Evolutionary conservation across 805 yeast genomes (phyloP).

Genomic region (Yarrowia divulgata): DNA sequence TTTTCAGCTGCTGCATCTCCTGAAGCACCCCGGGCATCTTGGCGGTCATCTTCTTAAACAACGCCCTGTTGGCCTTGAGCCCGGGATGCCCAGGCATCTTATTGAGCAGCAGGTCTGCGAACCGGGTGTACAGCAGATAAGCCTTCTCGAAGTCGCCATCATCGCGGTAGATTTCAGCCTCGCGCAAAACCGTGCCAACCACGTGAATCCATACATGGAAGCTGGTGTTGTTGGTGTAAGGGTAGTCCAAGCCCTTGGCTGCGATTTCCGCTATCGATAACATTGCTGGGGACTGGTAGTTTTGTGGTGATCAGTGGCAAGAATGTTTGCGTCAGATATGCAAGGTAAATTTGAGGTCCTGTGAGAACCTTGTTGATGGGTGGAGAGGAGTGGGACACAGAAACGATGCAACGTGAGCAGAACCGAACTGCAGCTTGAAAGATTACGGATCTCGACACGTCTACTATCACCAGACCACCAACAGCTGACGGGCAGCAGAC

Average conservation of each 20-base stretch:
- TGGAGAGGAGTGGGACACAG: not conserved
- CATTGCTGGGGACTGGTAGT: conserved; percentile 13
- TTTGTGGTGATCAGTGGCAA: conserved; percentile 33
- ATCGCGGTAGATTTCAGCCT: conserved; percentile 56
- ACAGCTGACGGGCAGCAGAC: too few relatives aligned
- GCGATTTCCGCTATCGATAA: conserved; percentile 33
- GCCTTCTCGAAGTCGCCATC: conserved; percentile 59
- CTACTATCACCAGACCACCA: too few relatives aligned
- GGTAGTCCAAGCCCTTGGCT: conserved; percentile 52
- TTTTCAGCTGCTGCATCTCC: conserved; percentile 45
- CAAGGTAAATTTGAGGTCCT: conserved; percentile 21
- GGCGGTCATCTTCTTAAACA: conserved; percentile 44
- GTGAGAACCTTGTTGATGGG: conserved; percentile 6
- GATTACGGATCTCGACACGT: not conserved
- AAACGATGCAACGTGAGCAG: not conserved
- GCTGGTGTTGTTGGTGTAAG: conserved; percentile 60
- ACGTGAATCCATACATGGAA: conserved; percentile 64
- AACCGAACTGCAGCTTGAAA: not conserved
- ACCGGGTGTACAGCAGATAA: conserved; percentile 63
- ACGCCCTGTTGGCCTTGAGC: conserved; percentile 40
- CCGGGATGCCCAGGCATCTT: conserved; percentile 56
- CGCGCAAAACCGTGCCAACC: conserved; percentile 54
- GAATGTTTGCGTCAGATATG: conserved; percentile 35
- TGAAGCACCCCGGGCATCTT: conserved; percentile 46
- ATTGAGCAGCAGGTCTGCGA: conserved; percentile 63